phyloP scores from a whole-genome alignment of 306 rosid genomes.

The Lathyrus oleraceus region DNA sequence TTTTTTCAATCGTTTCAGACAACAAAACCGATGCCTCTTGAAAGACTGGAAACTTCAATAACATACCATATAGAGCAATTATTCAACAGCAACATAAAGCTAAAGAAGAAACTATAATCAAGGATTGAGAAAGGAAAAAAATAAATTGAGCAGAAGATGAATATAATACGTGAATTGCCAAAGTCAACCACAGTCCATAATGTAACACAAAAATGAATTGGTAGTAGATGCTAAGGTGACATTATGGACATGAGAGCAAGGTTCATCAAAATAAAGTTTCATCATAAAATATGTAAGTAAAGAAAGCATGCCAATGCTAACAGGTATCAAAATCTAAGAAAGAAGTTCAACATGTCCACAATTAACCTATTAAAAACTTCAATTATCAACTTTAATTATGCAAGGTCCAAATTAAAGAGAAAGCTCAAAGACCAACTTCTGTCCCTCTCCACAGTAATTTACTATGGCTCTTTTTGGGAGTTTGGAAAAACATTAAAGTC shows the following conservation, averaged over 20 bases:
- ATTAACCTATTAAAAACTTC: not conserved
- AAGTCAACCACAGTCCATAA: not conserved
- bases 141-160: not conserved
- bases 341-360: constrained; percentile 2
- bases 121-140: not conserved
- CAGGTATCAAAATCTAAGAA: constrained; percentile 7
- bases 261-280: not conserved
- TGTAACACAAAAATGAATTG: not conserved
- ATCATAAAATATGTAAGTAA: constrained; percentile 12
- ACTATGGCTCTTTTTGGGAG: not conserved
- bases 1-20: too few species aligned
- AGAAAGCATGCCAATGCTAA: not conserved
- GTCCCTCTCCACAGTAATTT: not conserved
- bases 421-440: not conserved
- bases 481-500: constrained; percentile 1
- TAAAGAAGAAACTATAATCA: not conserved
- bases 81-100: not conserved
- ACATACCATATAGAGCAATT: not conserved
- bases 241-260: not conserved
- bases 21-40: too few species aligned
- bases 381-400: not conserved
- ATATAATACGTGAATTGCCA: not conserved
- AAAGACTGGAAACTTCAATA: not conserved
- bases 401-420: constrained; percentile 21
- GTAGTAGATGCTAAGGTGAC: not conserved